phyloP scores from a whole-genome alignment of 2,329 filamentous ascomycete genomes.

The Aureobasidium sp. region DNA sequence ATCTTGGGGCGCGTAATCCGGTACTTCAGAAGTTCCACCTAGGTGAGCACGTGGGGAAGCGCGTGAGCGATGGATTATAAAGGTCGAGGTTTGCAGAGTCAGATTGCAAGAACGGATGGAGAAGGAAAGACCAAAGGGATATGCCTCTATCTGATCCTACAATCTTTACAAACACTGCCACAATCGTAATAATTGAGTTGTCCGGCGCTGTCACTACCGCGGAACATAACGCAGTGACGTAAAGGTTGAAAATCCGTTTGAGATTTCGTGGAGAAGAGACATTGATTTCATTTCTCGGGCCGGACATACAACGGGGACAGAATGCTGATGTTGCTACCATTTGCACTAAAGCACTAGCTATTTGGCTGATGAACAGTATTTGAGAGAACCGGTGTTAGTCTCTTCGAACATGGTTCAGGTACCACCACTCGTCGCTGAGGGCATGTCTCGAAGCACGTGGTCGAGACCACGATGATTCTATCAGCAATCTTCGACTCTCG shows the following conservation, averaged over 20 bases:
- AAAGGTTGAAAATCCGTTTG: not conserved
- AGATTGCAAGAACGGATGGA: not conserved
- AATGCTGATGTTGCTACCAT: not conserved
- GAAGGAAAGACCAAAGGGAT: not conserved
- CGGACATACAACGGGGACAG: not conserved
- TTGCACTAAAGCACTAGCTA: not conserved
- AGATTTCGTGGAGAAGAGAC: conserved; percentile 5
- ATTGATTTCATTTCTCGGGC: not conserved
- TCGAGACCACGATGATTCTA: not conserved
- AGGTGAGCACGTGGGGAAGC: not conserved
- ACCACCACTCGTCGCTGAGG: not conserved
- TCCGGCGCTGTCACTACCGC: not conserved
- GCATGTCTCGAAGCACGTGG: not conserved
- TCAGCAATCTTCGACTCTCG: not conserved
- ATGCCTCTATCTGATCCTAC: not conserved
- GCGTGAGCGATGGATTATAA: not conserved
- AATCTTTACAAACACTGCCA: conserved; percentile 2
- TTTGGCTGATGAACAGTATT: not conserved
- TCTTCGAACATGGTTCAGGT: not conserved
- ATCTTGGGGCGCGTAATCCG: not conserved
- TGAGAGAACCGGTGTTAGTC: not conserved
- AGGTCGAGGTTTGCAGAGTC: not conserved
- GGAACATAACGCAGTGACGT: not conserved
- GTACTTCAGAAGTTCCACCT: not conserved
- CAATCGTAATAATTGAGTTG: not conserved